phyloP scores from a whole-genome alignment of 2,329 filamentous ascomycete species.

The Acrocalymma vagum region DNA sequence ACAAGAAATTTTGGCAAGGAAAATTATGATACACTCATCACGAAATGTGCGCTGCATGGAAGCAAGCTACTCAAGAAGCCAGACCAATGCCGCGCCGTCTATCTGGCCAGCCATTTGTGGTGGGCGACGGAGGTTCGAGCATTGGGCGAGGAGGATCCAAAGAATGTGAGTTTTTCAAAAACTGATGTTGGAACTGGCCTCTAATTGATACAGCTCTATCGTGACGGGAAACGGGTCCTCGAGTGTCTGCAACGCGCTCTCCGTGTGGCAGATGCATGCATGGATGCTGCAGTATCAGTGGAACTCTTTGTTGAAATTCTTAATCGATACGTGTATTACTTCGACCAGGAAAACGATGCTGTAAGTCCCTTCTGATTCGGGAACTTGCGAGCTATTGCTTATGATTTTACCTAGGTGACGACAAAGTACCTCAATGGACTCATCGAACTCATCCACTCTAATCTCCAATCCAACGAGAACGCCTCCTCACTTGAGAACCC shows the following conservation, averaged over 20 bases:
- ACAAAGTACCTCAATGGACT: conserved; percentile 98
- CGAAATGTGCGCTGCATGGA: conserved; percentile 94
- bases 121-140: conserved; percentile 88
- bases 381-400: conserved; percentile 4
- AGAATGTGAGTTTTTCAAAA: conserved; percentile 66
- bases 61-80: conserved; percentile 98
- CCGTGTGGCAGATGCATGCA: conserved; percentile 96
- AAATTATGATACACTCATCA: conserved; percentile 98
- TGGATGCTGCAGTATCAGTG: conserved; percentile 97
- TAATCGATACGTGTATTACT: conserved; percentile 99
- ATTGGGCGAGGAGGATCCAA: conserved; percentile 81
- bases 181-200: neutral
- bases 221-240: conserved; percentile 94
- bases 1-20: conserved; percentile 92
- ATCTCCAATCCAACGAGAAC: conserved; percentile 86
- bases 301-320: conserved; percentile 98
- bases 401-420: conserved; percentile 72
- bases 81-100: conserved; percentile 96
- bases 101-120: conserved; percentile 96
- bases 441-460: conserved; percentile 97
- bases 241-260: conserved; percentile 96
- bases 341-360: conserved; percentile 98
- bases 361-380: conserved; percentile 61
- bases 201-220: conserved; percentile 72
- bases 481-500: conserved; percentile 86